These are phyloP conservation scores for Colletotrichum sp. DNA, from an alignment of 2,329 filamentous ascomycete genomes.

Conservation along the genomic window DNA sequence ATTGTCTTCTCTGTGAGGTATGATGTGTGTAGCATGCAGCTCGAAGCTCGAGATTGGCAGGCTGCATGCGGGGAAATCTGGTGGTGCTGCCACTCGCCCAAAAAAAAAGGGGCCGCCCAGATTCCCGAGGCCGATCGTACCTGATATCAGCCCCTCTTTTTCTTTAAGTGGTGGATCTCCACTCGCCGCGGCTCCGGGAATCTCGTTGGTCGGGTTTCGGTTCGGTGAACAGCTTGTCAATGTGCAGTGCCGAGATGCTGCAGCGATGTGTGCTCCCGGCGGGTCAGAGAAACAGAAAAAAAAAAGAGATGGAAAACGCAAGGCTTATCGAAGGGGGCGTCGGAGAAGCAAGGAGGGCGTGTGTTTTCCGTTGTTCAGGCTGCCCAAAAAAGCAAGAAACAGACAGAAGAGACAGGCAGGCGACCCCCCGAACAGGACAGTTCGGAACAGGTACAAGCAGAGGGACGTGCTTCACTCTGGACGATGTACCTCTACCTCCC, in stretches of 20 bases:
- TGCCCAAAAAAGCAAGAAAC: not conserved
- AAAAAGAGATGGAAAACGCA: not conserved
- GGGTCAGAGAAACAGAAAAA: not conserved
- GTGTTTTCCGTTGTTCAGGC: not conserved
- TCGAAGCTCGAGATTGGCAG: not conserved
- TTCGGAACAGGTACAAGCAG: not conserved
- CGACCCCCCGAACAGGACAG: not conserved
- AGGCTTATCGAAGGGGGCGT: not conserved
- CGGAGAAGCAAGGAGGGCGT: not conserved
- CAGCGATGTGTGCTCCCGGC: not conserved
- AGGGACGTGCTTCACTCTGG: constrained; percentile 4
- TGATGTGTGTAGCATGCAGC: not conserved
- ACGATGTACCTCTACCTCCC: not conserved
- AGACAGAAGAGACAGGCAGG: not conserved
- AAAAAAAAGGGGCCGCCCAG: not conserved
- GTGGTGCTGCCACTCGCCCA: not conserved
- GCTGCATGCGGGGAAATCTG: not conserved
- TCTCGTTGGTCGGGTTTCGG: not conserved
- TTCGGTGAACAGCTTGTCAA: not conserved
- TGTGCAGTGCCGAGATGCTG: not conserved
- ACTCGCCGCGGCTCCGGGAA: not conserved
- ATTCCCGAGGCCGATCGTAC: constrained; percentile 1
- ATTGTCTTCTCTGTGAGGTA: not conserved
- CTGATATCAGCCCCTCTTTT: not conserved
- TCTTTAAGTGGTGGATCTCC: not conserved